These are phyloP conservation scores for Delphinella strobiligena DNA, from an alignment of 2,329 filamentous ascomycete genomes.

Conservation along the genomic window DNA sequence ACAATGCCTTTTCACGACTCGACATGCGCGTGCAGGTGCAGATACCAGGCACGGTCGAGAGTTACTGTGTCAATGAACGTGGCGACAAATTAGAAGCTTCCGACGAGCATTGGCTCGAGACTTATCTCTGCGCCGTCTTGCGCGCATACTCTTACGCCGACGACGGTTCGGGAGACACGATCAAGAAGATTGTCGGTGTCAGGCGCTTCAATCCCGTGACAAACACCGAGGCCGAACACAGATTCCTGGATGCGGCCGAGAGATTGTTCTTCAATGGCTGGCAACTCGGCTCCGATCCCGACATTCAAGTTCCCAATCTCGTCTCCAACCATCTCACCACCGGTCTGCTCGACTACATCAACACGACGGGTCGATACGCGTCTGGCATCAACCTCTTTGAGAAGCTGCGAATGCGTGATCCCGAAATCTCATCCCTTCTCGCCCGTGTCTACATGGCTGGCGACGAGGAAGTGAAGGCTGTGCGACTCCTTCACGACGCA, in stretches of 20 bases:
- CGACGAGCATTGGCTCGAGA: conserved; percentile 92
- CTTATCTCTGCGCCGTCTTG: conserved; percentile 88
- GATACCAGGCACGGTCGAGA: conserved; percentile 91
- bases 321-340: conserved; percentile 92
- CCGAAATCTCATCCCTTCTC: conserved; percentile 86
- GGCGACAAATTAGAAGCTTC: conserved; percentile 89
- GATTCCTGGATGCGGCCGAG: conserved; percentile 88
- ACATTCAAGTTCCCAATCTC: conserved; percentile 93
- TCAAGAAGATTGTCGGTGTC: conserved; percentile 95
- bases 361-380: conserved; percentile 85
- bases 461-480: conserved; percentile 92
- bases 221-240: conserved; percentile 95
- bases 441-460: conserved; percentile 87
- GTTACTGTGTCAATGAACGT: conserved; percentile 93
- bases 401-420: conserved; percentile 79
- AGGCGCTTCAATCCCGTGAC: conserved; percentile 94
- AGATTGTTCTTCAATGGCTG: conserved; percentile 90
- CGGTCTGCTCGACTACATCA: conserved; percentile 88
- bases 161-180: conserved; percentile 84
- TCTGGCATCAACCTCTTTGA: conserved; percentile 97
- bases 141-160: conserved; percentile 95
- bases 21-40: conserved; percentile 98
- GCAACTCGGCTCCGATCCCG: conserved; percentile 90
- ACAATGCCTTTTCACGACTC: conserved; percentile 96
- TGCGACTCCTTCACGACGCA: conserved; percentile 75